These are phyloP conservation scores for Gnomoniopsis sp. DNA, from an alignment of 2,329 filamentous ascomycete genomes.

Conservation along the genomic window DNA sequence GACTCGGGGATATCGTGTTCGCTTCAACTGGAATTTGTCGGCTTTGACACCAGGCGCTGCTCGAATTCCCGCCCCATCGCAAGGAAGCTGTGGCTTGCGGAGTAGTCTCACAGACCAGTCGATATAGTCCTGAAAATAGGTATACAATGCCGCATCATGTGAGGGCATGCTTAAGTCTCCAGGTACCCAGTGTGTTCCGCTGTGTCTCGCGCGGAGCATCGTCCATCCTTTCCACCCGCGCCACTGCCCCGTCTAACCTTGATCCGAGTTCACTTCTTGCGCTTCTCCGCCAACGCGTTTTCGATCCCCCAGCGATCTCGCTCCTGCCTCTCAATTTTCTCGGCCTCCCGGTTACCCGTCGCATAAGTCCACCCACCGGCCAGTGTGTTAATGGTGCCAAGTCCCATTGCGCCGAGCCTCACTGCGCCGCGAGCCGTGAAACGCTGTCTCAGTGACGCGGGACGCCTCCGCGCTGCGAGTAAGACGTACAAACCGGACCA, in stretches of 20 bases:
- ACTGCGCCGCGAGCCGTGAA: conserved; percentile 48
- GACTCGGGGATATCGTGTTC: no score
- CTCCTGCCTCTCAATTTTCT: conserved; percentile 44
- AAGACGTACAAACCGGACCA: conserved; percentile 57
- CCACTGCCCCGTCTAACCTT: background rate
- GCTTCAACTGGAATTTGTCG: no score
- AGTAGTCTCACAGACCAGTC: no score
- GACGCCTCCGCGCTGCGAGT: conserved; percentile 47
- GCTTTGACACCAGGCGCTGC: no score
- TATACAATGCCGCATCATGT: no score
- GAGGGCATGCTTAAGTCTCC: no score
- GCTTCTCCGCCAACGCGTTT: conserved; percentile 6
- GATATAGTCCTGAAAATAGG: no score
- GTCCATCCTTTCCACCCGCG: background rate
- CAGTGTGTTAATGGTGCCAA: conserved; percentile 45
- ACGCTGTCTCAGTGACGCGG: conserved; percentile 28
- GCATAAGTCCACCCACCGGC: conserved; percentile 52
- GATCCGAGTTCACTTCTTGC: background rate
- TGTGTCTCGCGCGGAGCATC: no score
- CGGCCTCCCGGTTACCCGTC: conserved; percentile 46
- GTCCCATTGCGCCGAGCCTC: conserved; percentile 46
- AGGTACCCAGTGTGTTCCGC: no score
- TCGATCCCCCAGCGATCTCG: conserved; percentile 50
- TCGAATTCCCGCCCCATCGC: no score
- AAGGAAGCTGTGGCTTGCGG: no score